Evolutionary conservation across 768 basidiomycete genomes (phyloP).

Genomic region (Chalciporus pseudorubinellus): DNA sequence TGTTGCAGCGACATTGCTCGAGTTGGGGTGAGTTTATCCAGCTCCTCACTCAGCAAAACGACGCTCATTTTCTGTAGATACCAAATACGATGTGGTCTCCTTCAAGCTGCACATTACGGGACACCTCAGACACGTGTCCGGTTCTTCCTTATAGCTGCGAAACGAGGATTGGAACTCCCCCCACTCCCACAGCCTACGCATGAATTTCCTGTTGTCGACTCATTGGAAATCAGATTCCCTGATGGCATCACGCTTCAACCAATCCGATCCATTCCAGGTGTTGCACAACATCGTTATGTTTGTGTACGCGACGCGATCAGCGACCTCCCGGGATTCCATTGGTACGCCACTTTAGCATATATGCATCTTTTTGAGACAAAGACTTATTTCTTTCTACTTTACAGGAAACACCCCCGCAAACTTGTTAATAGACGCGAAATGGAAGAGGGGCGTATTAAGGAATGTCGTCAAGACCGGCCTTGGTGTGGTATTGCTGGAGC

Average conservation of each 20-base stretch:
- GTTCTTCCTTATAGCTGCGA: conserved; percentile 48
- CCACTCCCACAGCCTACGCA: conserved; percentile 44
- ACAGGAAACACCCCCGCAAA: conserved; percentile 26
- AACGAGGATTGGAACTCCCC: conserved; percentile 36
- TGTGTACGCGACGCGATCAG: conserved; percentile 71
- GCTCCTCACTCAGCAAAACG: background rate
- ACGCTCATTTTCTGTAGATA: conserved; percentile 31
- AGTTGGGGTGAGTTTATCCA: conserved; percentile 55
- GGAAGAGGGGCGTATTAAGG: conserved; percentile 28
- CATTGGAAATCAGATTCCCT: conserved; percentile 51
- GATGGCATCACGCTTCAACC: conserved; percentile 40
- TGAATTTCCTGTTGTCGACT: conserved; percentile 38
- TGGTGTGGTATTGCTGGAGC: conserved; percentile 34
- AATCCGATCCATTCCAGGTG: conserved; percentile 47
- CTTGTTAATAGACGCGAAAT: conserved; percentile 9
- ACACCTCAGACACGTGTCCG: conserved; percentile 45
- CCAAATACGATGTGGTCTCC: conserved; percentile 41
- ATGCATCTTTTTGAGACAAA: background rate
- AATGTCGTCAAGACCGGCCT: conserved; percentile 36
- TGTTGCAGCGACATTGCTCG: conserved; percentile 54
- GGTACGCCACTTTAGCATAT: conserved; percentile 40
- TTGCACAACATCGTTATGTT: conserved; percentile 55
- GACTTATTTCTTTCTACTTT: background rate
- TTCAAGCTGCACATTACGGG: conserved; percentile 50
- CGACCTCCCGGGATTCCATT: conserved; percentile 72